Evolutionary conservation across 257 asterid species (phyloP).

Genomic region (Asclepias syriaca): DNA sequence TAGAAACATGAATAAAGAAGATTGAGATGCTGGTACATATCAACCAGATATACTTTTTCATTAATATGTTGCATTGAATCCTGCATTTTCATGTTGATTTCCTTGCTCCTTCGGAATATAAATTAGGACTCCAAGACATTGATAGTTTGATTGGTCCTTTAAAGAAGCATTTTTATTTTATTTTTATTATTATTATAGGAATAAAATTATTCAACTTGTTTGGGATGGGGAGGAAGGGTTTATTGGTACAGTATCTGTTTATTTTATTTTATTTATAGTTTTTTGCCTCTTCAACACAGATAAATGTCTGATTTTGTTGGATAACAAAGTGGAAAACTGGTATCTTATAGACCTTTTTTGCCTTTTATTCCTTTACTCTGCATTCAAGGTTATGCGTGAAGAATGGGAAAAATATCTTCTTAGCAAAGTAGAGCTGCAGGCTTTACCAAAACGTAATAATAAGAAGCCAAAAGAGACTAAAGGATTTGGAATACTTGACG

Average conservation of each 20-base stretch:
- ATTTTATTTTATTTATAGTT: neutral
- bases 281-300: neutral
- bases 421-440: conserved; percentile 87
- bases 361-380: neutral
- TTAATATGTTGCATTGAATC: neutral
- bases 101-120: neutral
- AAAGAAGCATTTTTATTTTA: neutral
- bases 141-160: neutral
- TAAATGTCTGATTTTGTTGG: neutral
- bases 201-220: neutral
- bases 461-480: conserved; percentile 78
- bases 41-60: neutral
- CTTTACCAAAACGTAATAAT: conserved; percentile 68
- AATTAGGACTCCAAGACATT: neutral
- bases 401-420: conserved; percentile 93
- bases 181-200: too few species aligned
- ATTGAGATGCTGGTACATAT: neutral
- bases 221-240: too few species aligned
- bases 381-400: conserved; percentile 71
- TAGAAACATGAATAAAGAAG: neutral
- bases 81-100: neutral
- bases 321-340: neutral
- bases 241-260: neutral
- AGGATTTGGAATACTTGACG: conserved; percentile 91
- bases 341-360: neutral